Evolutionary conservation across 495 filamentous ascomycete genomes (phyloP).

Genomic region (Apiosordaria backusii): DNA sequence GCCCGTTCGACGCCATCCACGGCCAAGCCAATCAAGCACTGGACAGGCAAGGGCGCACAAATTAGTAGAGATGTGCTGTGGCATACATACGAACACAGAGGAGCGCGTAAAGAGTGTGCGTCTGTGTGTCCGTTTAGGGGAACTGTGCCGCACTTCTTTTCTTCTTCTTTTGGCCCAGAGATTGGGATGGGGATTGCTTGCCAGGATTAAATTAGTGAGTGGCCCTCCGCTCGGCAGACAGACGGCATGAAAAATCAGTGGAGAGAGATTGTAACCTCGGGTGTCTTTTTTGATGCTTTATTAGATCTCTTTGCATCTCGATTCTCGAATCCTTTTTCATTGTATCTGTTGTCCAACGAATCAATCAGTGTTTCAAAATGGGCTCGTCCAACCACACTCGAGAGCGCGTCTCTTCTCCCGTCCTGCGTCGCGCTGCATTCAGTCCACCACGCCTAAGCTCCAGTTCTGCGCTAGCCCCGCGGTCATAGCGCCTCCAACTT

Average conservation of each 20-base stretch:
- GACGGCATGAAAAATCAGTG: neutral
- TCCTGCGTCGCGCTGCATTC: neutral
- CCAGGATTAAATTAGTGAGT: conserved; percentile 2
- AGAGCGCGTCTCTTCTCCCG: neutral
- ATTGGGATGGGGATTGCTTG: neutral
- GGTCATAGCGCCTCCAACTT: neutral
- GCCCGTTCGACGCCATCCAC: conserved; percentile 15
- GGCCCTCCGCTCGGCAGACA: conserved; percentile 2
- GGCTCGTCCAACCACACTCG: neutral
- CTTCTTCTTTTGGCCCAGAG: neutral
- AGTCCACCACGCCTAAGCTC: neutral
- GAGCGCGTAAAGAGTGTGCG: conserved; percentile 32
- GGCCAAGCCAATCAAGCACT: conserved; percentile 1
- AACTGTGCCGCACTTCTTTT: conserved; percentile 9
- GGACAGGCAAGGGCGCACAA: neutral
- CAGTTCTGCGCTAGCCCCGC: neutral
- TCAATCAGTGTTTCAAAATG: neutral
- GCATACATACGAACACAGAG: neutral
- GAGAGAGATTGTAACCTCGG: neutral
- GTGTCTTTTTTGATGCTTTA: neutral
- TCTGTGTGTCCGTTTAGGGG: conserved; percentile 11
- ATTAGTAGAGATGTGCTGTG: neutral
- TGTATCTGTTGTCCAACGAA: no score
- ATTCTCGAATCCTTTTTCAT: no score
- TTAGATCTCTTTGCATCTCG: no score